Percentiles rank a stretch among this genome's conserved stretches.
phyloP scores from a whole-genome alignment of 768 basidiomycete genomes.

The Tulasnella sp. region DNA sequence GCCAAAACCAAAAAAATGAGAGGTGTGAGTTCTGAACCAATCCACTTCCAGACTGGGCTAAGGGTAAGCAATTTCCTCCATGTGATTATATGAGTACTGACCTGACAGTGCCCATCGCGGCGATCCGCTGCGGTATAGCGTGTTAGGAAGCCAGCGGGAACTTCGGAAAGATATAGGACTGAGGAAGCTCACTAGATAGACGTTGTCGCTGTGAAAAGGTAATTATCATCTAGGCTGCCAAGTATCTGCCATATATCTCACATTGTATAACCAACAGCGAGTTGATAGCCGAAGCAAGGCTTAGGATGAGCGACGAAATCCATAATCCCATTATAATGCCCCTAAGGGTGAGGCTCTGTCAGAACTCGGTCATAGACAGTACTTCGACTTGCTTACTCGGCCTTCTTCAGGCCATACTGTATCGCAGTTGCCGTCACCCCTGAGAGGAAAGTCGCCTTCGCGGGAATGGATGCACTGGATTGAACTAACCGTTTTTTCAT shows the following conservation, averaged over 20 bases:
- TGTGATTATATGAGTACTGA: not conserved
- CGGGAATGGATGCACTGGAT: not conserved
- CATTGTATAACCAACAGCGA: conserved; percentile 27
- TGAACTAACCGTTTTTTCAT: not conserved
- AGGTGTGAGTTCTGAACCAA: conserved; percentile 20
- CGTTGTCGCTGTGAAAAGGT: conserved; percentile 4
- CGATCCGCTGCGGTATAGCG: not conserved
- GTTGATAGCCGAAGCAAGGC: conserved; percentile 27
- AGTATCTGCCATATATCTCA: not conserved
- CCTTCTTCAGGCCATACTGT: not conserved
- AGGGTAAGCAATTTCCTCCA: not conserved
- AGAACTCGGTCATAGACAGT: too few relatives aligned
- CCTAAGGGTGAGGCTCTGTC: too few relatives aligned
- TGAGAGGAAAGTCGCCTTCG: not conserved
- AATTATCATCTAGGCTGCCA: not conserved
- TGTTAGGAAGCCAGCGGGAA: not conserved
- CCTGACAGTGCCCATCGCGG: conserved; percentile 19
- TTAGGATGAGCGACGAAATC: conserved; percentile 27
- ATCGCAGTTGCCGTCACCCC: not conserved
- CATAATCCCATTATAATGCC: conserved; percentile 24
- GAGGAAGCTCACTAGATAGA: conserved; percentile 26
- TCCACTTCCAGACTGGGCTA: conserved; percentile 9
- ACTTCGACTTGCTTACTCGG: not conserved
- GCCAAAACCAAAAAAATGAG: conserved; percentile 22
- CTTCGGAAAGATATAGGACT: too few relatives aligned